These are phyloP conservation scores for Candida parachauliodes DNA, from an alignment of 805 yeast species.

Conservation along the genomic window DNA sequence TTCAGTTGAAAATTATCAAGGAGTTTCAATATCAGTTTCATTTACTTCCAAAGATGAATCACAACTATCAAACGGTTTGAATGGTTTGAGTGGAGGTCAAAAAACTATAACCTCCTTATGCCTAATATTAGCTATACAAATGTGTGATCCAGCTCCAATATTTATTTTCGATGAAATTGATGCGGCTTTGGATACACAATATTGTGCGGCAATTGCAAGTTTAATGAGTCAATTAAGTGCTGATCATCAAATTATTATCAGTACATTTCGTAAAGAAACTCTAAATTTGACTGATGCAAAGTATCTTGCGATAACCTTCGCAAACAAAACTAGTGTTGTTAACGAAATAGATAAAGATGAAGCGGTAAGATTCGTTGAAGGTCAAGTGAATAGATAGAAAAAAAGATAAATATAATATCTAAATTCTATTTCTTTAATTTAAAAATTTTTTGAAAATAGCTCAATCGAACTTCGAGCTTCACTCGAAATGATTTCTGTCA, in stretches of 20 bases:
- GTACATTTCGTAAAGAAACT: constrained; percentile 94
- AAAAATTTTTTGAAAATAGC: too few relatives aligned
- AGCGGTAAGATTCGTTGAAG: constrained; percentile 83
- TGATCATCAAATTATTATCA: constrained; percentile 88
- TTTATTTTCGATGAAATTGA: constrained; percentile 95
- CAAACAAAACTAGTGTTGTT: constrained; percentile 76
- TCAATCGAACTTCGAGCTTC: too few relatives aligned
- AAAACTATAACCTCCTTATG: constrained; percentile 96
- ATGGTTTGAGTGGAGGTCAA: constrained; percentile 95
- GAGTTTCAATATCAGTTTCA: constrained; percentile 83
- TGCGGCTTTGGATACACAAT: constrained; percentile 91
- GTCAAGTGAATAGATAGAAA: constrained; percentile 40
- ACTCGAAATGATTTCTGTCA: too few relatives aligned
- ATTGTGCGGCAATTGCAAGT: constrained; percentile 80
- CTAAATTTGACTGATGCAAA: constrained; percentile 72
- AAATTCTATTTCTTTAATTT: too few relatives aligned
- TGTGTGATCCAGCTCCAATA: constrained; percentile 95
- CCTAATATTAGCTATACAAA: constrained; percentile 87
- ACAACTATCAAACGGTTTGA: constrained; percentile 76
- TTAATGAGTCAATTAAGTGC: constrained; percentile 62
- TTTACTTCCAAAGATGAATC: constrained; percentile 90
- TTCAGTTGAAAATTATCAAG: constrained; percentile 58
- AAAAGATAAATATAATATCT: too few relatives aligned
- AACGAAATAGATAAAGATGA: constrained; percentile 65
- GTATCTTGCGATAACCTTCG: constrained; percentile 83